Base-by-base conservation (phyloP, 257 asterid species). In the Solanum peruvianum region DNA sequence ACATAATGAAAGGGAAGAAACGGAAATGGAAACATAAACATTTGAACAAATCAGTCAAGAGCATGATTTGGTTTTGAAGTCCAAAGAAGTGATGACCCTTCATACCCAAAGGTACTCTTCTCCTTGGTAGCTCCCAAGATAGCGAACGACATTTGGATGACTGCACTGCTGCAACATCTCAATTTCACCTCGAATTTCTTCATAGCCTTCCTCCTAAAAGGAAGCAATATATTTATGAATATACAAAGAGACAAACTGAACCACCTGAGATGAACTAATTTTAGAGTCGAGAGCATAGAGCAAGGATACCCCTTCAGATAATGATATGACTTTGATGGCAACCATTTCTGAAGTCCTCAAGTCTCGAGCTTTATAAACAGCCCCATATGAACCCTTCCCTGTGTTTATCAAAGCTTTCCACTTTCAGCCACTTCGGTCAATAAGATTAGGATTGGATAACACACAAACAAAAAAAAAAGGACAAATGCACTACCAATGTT, bases 81-180 rank as follows among this genome's bases (percentile, higher is more conserved):
- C 44, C 85, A 47, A 18, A 47, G 60, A 80, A 80, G 47, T 16
- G 67, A 80, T 47, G 85, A 27, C 31, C 69, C 69, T 81, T 87
- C 93, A 83, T 95, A 97, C 99, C 99, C 99, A 97, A 83, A 97
- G 98, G 93, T 92, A 96, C 87, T 97, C 99, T 88, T 97, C 99
- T 86, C 99, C 98, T 91, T 97, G 99, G 90, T 94, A 97, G 93
- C 99, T 97, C 45, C 98, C 99, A 35, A 97, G 96, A 90, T 97
- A 97, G 87, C 99, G 99, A 87, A 97, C 99, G 88, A 97, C 99
- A 91, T 97, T 97, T 85, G 99, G 99, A 93, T 97, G 99, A 91
- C 95, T 97, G 87, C 99, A 97, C 87, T 97, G 99, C 92, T 97
- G 99, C 93, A 97, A 82, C 99, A 97, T 97, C 95, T 95, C 99